These are phyloP conservation scores for Fomitopsis serialis DNA, from an alignment of 768 basidiomycete genomes.

Conservation along the genomic window DNA sequence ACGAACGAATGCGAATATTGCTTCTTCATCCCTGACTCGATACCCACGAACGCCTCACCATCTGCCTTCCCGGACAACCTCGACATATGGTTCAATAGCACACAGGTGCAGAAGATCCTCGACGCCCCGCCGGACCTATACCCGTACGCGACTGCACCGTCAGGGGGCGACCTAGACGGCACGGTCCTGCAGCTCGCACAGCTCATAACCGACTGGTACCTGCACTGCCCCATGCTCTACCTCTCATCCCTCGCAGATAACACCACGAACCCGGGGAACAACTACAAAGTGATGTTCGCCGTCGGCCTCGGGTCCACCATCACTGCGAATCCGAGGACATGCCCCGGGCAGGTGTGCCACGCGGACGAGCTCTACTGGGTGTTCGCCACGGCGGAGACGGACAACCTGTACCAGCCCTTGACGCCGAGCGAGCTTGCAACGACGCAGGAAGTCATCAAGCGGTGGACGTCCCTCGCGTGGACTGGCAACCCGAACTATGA, in stretches of 20 bases:
- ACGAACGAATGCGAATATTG: conserved; percentile 10
- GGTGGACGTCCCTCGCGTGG: conserved; percentile 9
- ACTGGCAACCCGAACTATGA: conserved; percentile 8
- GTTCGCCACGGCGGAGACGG: conserved; percentile 9
- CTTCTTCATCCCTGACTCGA: conserved; percentile 6
- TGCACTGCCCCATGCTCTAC: conserved; percentile 7
- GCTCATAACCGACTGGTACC: conserved; percentile 4
- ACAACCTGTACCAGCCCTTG: conserved; percentile 8
- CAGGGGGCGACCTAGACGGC: conserved; percentile 1
- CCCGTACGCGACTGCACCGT: conserved; percentile 5
- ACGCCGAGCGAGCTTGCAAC: conserved; percentile 2
- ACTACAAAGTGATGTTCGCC: conserved; percentile 7
- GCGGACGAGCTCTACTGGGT: conserved; percentile 10
- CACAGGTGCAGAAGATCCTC: conserved; percentile 3
- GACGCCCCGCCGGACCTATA: conserved; percentile 1
- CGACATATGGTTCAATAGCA: conserved; percentile 6
- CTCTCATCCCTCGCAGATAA: conserved; percentile 6
- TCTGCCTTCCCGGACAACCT: conserved; percentile 7
- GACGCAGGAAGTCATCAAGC: conserved; percentile 6
- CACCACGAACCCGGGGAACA: conserved; percentile 5
- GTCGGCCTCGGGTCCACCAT: conserved; percentile 4
- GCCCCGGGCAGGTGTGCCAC: conserved; percentile 9
- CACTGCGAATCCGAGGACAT: conserved; percentile 7
- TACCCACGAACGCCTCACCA: conserved; percentile 1
- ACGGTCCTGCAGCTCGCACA: conserved; percentile 6